Evolutionary conservation across 768 basidiomycete genomes (phyloP).

Genomic region (Ephemerocybe angulata): DNA sequence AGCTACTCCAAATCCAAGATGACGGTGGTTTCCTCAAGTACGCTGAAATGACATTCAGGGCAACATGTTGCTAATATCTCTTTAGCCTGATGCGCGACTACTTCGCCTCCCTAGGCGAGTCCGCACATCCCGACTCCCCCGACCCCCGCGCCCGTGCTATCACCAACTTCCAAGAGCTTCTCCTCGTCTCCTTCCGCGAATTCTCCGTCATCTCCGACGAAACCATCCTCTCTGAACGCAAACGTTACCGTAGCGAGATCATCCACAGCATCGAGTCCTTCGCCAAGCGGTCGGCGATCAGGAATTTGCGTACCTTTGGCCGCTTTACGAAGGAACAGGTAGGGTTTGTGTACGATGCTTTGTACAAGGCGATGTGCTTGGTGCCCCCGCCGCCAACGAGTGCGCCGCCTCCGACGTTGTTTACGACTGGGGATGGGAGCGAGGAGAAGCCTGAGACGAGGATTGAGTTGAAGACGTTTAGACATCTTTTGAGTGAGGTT

Average conservation of each 20-base stretch:
- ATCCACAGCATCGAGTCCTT: constrained; percentile 92
- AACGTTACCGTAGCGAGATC: constrained; percentile 83
- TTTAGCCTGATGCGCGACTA: constrained; percentile 89
- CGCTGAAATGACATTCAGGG: constrained; percentile 15
- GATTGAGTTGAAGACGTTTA: constrained; percentile 82
- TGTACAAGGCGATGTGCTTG: constrained; percentile 80
- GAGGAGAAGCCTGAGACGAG: constrained; percentile 88
- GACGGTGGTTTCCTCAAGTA: constrained; percentile 96
- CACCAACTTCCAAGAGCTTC: constrained; percentile 94
- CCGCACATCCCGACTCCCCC: constrained; percentile 84
- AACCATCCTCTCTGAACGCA: constrained; percentile 82
- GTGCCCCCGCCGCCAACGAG: constrained; percentile 61
- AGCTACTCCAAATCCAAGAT: constrained; percentile 88
- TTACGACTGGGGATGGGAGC: constrained; percentile 53
- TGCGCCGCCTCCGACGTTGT: constrained; percentile 47
- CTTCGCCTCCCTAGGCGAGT: constrained; percentile 89
- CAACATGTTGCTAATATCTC: background rate
- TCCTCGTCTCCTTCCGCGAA: constrained; percentile 96
- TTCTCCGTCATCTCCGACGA: constrained; percentile 97
- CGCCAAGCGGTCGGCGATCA: constrained; percentile 84
- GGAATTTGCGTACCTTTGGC: constrained; percentile 77
- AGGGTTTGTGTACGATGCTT: constrained; percentile 87
- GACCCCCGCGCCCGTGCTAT: constrained; percentile 91
- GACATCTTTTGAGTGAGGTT: constrained; percentile 85
- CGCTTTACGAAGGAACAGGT: constrained; percentile 85